Base-by-base conservation (phyloP, 768 basidiomycete species). In the Chlorophyllum brunneum region DNA sequence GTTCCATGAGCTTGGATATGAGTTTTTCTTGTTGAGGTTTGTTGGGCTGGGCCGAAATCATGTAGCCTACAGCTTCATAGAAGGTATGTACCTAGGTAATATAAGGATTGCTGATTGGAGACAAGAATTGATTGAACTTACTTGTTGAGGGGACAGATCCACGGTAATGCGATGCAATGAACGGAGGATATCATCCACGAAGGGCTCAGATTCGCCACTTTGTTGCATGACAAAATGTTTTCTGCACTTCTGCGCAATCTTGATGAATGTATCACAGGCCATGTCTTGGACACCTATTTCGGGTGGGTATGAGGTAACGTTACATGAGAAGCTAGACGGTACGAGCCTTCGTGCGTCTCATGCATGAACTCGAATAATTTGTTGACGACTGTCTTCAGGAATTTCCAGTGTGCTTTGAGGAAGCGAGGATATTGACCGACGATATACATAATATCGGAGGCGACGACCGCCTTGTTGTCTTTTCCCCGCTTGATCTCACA, bases 281-380 rank as follows among this genome's bases (percentile, higher is more conserved):
- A 99, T 99, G 72, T 99, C 97, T 68, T 99, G 97, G 9, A 99
- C 97, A 74, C 95, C 92, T 91, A 59, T 36, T 58, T 26, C 51
- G 33, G 16, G 2, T 41, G 33, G 16, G 2, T 41, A 26, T 22
- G 43, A 59, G 10, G 48, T 27, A n/a, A 37, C 11, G 30, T 38
- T 4, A 40, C 22, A 15, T 31, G 34, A n/a, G 24, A 4, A n/a
- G 16, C n/a, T 33, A 55, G n/a, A 5, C 15, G n/a, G n/a, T 27
- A 64, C 74, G 33, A 48, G 87, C 92, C 94, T 75, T 99, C 97
- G 63, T 99, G 95, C 0, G 93, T 97, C 72, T 99, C 95, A 68
- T 99, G 97, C 94, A 98, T 98, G 68, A 99, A 99, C 67, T 99
- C 97, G 69, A 98, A 99, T 5, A 98, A 77, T 70, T 99, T 99